phyloP scores from a whole-genome alignment of 768 basidiomycete genomes.

The Hygrophoropsis aurantiaca region DNA sequence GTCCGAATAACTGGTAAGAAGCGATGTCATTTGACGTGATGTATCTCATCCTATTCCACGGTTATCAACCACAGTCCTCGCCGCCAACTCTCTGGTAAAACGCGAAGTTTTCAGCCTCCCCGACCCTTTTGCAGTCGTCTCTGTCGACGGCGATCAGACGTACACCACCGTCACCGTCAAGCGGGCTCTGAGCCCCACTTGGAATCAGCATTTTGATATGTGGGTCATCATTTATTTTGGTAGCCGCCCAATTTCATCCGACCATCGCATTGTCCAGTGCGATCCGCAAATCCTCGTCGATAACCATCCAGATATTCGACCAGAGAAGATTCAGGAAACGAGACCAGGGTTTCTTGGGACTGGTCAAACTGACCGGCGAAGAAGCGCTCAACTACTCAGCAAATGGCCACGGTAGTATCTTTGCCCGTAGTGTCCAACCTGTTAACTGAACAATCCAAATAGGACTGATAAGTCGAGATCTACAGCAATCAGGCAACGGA shows the following conservation, averaged over 20 bases:
- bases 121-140: constrained; percentile 87
- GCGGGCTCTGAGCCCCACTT: constrained; percentile 68
- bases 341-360: constrained; percentile 76
- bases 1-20: constrained; percentile 1
- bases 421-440: neutral
- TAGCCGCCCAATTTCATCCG: neutral
- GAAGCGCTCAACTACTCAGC: constrained; percentile 52
- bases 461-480: constrained; percentile 75
- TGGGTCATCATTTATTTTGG: constrained; percentile 36
- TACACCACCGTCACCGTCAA: constrained; percentile 74
- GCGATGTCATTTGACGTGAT: no score
- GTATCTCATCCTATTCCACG: neutral
- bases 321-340: constrained; percentile 84
- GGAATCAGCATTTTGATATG: constrained; percentile 88
- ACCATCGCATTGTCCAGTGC: constrained; percentile 39
- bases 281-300: constrained; percentile 70
- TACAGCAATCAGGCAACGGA: constrained; percentile 22
- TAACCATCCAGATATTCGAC: constrained; percentile 88
- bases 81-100: constrained; percentile 72
- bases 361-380: constrained; percentile 54
- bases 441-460: constrained; percentile 8
- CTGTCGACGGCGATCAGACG: constrained; percentile 82
- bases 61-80: constrained; percentile 56
- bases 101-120: constrained; percentile 80
- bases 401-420: constrained; percentile 43